Evolutionary conservation across 1,139 yeast genomes (phyloP), one percentile per base, ranked within the genome.

Genomic region (Casaregolazyma suthepensis): DNA sequence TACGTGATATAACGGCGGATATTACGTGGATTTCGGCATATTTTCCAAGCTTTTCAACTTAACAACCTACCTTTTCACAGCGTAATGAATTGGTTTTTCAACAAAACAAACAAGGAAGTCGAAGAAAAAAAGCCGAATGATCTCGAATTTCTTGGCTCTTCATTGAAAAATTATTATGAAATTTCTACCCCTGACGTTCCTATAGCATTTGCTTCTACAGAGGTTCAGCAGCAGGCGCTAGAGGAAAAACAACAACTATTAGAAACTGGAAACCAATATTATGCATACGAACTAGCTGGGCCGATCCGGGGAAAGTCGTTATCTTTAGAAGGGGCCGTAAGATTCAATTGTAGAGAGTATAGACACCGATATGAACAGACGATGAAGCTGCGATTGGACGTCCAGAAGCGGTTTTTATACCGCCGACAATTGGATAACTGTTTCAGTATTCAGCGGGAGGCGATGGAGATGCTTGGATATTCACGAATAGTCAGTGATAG

Each of bases 381-480:
- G 19, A 31, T 49, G 48, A 49, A 49, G 23, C 47, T 43, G 17
- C 47, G 52, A 10, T 20, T 49, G 44, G 52, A 44, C 35, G 46
- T 44, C 20, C 37, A 37, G 20, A 49, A 18, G 9, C 19, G 52
- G 20, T 43, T 49, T 15, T 46, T 46, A 19, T 49, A 49, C 10
- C 10, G 52, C 12, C 29, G 52, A 57, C 60, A 58, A 52, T 43
- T 49, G 20, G 52, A 49, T 22, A 62, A 61, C 48, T 71, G 75
- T 53, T 48, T 69, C n/a, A 67, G 62, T 15, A 57, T 70, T 40
- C 78, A 74, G 58, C 62, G 63, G 26, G 57, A 60, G 5, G 66
- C 75, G 10, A 59, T 74, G 45, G 49, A 55, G 0, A 63, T 65
- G 49, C 60, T 74, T 20, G 73, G 74, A 1, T 67, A 64, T 52